Evolutionary conservation across 2,329 filamentous ascomycete species (phyloP).

Genomic region (Knoxdaviesia capensis): DNA sequence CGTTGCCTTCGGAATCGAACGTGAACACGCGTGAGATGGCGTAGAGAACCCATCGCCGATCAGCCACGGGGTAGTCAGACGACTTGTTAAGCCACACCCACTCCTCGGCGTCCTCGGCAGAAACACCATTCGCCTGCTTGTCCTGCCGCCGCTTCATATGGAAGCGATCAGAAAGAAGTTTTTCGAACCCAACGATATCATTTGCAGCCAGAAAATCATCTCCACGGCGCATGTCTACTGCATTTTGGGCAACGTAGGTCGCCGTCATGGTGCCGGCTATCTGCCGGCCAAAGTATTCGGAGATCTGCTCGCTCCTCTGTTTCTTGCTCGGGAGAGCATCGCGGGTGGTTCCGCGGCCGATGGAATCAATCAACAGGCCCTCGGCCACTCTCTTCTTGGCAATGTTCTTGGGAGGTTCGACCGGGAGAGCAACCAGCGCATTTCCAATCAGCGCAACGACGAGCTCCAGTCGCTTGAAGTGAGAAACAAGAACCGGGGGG

Average conservation of each 20-base stretch:
- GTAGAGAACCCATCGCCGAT: conserved; percentile 45
- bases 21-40: conserved; percentile 41
- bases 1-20: conserved; percentile 20
- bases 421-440: conserved; percentile 46
- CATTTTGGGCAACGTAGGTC: conserved; percentile 24
- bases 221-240: conserved; percentile 22
- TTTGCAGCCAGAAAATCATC: conserved; percentile 25
- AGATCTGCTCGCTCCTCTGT: not conserved
- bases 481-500: conserved; percentile 29
- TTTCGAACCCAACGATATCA: conserved; percentile 28
- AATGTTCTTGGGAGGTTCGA: conserved; percentile 39
- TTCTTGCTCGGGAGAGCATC: conserved; percentile 9
- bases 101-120: conserved; percentile 11
- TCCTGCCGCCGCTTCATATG: conserved; percentile 15
- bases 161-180: conserved; percentile 27
- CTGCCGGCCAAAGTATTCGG: conserved; percentile 9
- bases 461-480: conserved; percentile 45
- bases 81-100: conserved; percentile 29
- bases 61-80: conserved; percentile 29
- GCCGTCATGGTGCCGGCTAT: conserved; percentile 30
- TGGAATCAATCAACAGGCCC: conserved; percentile 51
- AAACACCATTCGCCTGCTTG: too few relatives aligned
- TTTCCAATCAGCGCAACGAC: conserved; percentile 44
- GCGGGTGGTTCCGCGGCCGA: conserved; percentile 39
- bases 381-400: conserved; percentile 31